phyloP scores from a whole-genome alignment of 345 rosid species.

The Dipteronia sinensis region DNA sequence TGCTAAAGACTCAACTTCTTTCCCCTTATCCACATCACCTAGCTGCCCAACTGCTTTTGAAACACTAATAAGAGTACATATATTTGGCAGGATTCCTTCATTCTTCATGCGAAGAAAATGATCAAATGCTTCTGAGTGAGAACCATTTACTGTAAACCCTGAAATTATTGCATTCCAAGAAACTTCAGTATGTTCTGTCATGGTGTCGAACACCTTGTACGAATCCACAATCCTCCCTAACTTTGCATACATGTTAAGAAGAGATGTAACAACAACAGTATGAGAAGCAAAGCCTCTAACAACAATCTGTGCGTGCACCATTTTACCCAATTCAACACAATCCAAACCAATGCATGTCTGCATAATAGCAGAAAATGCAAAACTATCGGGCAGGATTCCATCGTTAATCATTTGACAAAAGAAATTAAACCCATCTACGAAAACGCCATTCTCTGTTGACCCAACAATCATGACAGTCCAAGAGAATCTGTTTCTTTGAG shows the following conservation, averaged over 20 bases:
- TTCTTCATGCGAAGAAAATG: constrained; percentile 36
- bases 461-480: constrained; percentile 53
- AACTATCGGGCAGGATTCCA: constrained; percentile 40
- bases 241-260: constrained; percentile 52
- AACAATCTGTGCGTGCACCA: constrained; percentile 44
- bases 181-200: constrained; percentile 34
- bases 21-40: constrained; percentile 34
- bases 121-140: constrained; percentile 37
- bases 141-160: constrained; percentile 42
- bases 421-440: constrained; percentile 29
- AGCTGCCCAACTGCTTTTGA: constrained; percentile 45
- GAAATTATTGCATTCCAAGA: constrained; percentile 54
- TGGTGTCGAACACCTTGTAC: constrained; percentile 31
- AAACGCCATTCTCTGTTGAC: constrained; percentile 36
- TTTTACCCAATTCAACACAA: constrained; percentile 33
- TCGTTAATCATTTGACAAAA: constrained; percentile 32
- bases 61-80: constrained; percentile 34
- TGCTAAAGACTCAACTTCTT: constrained; percentile 28
- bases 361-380: constrained; percentile 36
- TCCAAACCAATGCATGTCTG: constrained; percentile 45
- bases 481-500: constrained; percentile 41
- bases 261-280: constrained; percentile 35
- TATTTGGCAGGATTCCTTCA: constrained; percentile 30
- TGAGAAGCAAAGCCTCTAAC: constrained; percentile 36
- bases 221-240: constrained; percentile 40